Evolutionary conservation across 768 basidiomycete genomes (phyloP).

Genomic region (Epithele typhae): DNA sequence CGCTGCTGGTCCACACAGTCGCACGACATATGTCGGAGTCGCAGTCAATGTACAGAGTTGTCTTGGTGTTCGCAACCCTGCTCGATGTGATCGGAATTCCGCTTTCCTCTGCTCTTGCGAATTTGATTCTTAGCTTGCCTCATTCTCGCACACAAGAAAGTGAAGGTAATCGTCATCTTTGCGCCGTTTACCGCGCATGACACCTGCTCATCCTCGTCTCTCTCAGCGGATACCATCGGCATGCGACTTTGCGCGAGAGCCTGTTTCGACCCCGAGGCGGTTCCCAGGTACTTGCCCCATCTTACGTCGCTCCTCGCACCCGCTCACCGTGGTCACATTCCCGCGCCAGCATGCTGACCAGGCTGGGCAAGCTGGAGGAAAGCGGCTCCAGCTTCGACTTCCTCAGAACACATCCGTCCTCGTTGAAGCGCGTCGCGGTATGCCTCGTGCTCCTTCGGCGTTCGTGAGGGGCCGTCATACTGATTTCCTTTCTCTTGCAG

Average conservation of each 20-base stretch:
- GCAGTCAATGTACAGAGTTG: slow-evolving; percentile 38
- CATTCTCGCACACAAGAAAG: slow-evolving; percentile 79
- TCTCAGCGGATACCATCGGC: slow-evolving; percentile 80
- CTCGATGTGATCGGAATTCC: slow-evolving; percentile 51
- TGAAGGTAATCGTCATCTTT: slow-evolving; percentile 52
- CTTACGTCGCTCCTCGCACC: not conserved
- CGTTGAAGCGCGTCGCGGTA: slow-evolving; percentile 68
- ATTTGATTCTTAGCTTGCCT: slow-evolving; percentile 63
- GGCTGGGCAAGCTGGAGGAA: slow-evolving; percentile 57
- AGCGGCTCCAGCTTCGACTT: slow-evolving; percentile 45
- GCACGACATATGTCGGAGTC: slow-evolving; percentile 47
- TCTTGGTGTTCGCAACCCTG: slow-evolving; percentile 36
- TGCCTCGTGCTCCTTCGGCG: slow-evolving; percentile 13
- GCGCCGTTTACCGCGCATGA: not conserved
- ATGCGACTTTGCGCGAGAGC: slow-evolving; percentile 75
- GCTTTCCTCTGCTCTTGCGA: slow-evolving; percentile 43
- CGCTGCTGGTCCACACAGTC: not conserved
- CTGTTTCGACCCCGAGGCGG: slow-evolving; percentile 80
- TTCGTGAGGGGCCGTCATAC: not conserved
- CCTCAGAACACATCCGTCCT: slow-evolving; percentile 78
- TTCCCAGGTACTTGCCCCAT: slow-evolving; percentile 60
- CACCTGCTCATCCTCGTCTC: not conserved
- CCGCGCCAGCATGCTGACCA: slow-evolving; percentile 57
- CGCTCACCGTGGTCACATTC: not conserved
- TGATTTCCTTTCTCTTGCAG: slow-evolving; percentile 8